Base-by-base conservation (phyloP, 2,329 filamentous ascomycete species). In the Herpotrichia juniperi region DNA sequence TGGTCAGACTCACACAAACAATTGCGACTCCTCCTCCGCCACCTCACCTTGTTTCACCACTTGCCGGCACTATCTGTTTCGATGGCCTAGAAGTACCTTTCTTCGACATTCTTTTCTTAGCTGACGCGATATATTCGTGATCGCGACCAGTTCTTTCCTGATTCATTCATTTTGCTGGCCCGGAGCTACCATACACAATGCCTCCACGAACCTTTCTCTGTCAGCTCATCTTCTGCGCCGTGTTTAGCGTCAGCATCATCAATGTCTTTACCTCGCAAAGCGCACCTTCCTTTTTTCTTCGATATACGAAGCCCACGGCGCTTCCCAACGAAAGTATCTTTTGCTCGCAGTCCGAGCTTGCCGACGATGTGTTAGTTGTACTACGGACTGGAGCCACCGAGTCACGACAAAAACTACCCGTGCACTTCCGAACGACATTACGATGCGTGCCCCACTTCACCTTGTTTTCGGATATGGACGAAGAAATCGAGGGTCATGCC, bases 341-440 rank as follows among this genome's bases (percentile, higher is more conserved):
- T 28, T 74, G 71, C 51, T 61, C 71, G 5, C 63, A 65, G 40
- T 69, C 71, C 34, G 58, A 66, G 24, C 59, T 73, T 14, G 67
- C 67, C 46, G 78, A 84, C 16, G 81, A 86, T 62, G 68, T 85
- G 11, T 76, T 85, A 22, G 78, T 86, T 4, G 74, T 85, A n/a
- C 74, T 87, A 56, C 81, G 83, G 55, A 86, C 84, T 1, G 84
- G 84, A 35, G 82, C 83, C 14, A 85, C 82, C 14, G 83, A 86
- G 66, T 78, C 82, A 16, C 75, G 76, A 40, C 78, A 82, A 44
- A 85, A 85, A 63, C 73, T 86, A 10, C 83, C 83, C 2, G 73
- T 80, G 12, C 83, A 86, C 66, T 79, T 85, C 59, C 68, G 76
- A 50, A 85, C 83, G 0, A 84, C 81, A 0, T 72, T 86, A 34